Percentiles rank a stretch among this genome's conserved stretches.
Conservation (phyloP, 1,284 basidiomycete genomes). For the Sanghuangporus baumii region DNA sequence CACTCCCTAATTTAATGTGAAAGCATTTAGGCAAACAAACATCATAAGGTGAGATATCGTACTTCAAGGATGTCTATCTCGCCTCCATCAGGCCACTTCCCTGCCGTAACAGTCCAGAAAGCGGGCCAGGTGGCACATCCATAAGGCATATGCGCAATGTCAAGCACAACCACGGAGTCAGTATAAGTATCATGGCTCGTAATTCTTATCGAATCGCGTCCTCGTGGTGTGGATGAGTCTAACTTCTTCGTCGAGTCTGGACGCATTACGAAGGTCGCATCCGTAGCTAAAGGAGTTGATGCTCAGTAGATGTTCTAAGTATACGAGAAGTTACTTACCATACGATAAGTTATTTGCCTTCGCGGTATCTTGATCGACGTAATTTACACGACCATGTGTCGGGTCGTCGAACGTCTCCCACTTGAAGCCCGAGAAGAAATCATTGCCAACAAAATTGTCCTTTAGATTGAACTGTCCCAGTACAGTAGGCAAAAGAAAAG, state of each 20-base stretch:
- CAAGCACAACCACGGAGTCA: constrained; percentile 47
- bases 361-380: constrained; percentile 37
- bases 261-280: constrained; percentile 45
- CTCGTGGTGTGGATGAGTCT: constrained; percentile 30
- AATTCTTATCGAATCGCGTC: constrained; percentile 50
- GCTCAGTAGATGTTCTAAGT: not conserved
- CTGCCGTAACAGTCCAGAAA: constrained; percentile 53
- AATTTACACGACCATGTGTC: constrained; percentile 53
- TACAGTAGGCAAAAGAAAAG: not conserved
- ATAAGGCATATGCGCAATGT: constrained; percentile 49
- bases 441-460: constrained; percentile 34
- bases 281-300: constrained; percentile 26
- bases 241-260: constrained; percentile 34
- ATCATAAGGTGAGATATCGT: not conserved
- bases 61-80: constrained; percentile 49
- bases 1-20: constrained; percentile 31
- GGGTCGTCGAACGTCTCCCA: constrained; percentile 48
- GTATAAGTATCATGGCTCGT: constrained; percentile 36
- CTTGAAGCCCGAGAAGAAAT: constrained; percentile 39
- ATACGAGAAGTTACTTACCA: constrained; percentile 25
- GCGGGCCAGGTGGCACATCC: constrained; percentile 59
- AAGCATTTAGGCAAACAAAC: not conserved
- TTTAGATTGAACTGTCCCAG: constrained; percentile 7
- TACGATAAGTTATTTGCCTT: constrained; percentile 35
- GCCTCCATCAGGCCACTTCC: constrained; percentile 49